Base-by-base conservation (phyloP, 441 rosid species). In the Breynia disticha region DNA sequence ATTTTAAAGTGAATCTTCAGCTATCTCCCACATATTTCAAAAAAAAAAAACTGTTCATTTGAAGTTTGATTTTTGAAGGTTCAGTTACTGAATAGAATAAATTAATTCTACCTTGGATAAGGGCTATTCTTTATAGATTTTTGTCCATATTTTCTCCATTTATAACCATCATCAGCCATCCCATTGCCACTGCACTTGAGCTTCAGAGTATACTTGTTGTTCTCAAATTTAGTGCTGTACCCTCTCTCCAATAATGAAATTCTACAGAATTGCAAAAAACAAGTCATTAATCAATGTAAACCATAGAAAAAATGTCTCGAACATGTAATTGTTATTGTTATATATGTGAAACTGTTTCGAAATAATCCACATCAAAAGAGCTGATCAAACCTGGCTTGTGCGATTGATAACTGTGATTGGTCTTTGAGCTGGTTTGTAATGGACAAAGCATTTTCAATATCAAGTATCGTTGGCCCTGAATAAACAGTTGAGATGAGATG, bases 91-190 rank as follows among this genome's bases (percentile, higher is more conserved):
- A 2, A 24, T 3, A 24, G 32, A 7, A 24, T 24, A 24, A 24
- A 24, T 7, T 24, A 24, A 46, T 16, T 37, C 16, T 69, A 89
- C 95, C 97, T 80, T n/a, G 95, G 97, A 71, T 81, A 74, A 17
- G 91, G 89, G 67, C 80, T 90, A 61, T 81, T 81, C 76, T 90
- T 90, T 60, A 90, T 90, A 48, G 87, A 69, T 68, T 90, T 90
- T 19, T 84, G 97, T 7, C 97, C 97, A 56, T 90, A 90, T 46
- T 90, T 90, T 66, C 97, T 76, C 95, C 97, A 90, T 69, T 82
- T 86, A 59, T 86, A 90, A 14, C 95, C 97, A 69, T 90, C 97
- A 59, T 82, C 86, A 54, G 72, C 72, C 79, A 77, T 69, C 37
- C 78, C 83, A 62, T 72, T 66, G 48, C 67, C 79, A 52, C 46